A percentile compares a stretch with the other conserved stretches of the same genome.
Evolutionary conservation across 2,329 filamentous ascomycete species (phyloP).

Genomic region (Clonostachys solani): DNA sequence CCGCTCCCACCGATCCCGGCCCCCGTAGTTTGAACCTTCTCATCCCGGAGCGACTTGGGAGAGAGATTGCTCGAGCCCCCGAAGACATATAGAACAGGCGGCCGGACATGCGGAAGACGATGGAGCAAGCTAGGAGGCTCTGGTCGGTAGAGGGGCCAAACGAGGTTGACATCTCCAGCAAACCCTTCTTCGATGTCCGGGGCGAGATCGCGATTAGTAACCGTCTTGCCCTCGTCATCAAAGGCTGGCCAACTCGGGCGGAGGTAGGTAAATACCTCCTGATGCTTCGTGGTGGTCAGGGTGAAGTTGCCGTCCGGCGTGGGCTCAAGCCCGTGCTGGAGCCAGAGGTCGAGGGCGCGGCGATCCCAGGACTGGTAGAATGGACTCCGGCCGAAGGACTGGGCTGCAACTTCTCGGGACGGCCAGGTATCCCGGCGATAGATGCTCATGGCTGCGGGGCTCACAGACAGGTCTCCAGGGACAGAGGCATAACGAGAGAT

Average conservation of each 20-base stretch:
- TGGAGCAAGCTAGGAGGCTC: constrained; percentile 54
- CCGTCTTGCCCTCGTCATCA: constrained; percentile 23
- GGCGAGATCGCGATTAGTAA: constrained; percentile 32
- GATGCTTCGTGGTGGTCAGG: constrained; percentile 77
- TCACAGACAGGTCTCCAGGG: constrained; percentile 22
- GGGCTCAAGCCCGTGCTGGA: constrained; percentile 66
- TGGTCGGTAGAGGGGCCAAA: constrained; percentile 61
- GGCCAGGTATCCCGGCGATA: constrained; percentile 80
- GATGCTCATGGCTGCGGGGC: constrained; percentile 58
- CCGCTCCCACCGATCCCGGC: constrained; percentile 64
- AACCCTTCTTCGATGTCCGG: constrained; percentile 39
- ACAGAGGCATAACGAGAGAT: constrained; percentile 47
- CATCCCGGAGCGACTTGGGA: constrained; percentile 37
- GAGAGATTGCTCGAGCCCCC: constrained; percentile 58
- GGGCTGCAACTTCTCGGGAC: constrained; percentile 63
- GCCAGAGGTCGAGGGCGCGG: constrained; percentile 61
- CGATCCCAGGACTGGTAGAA: constrained; percentile 85
- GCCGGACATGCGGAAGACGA: constrained; percentile 56
- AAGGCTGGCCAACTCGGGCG: constrained; percentile 51
- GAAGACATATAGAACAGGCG: constrained; percentile 66
- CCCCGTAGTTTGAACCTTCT: constrained; percentile 63
- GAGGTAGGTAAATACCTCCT: constrained; percentile 72
- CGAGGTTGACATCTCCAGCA: constrained; percentile 23
- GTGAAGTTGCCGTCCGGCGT: constrained; percentile 56
- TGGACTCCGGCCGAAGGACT: constrained; percentile 55